Base-by-base conservation (phyloP, 257 asterid species). In the Linaria vulgaris region DNA sequence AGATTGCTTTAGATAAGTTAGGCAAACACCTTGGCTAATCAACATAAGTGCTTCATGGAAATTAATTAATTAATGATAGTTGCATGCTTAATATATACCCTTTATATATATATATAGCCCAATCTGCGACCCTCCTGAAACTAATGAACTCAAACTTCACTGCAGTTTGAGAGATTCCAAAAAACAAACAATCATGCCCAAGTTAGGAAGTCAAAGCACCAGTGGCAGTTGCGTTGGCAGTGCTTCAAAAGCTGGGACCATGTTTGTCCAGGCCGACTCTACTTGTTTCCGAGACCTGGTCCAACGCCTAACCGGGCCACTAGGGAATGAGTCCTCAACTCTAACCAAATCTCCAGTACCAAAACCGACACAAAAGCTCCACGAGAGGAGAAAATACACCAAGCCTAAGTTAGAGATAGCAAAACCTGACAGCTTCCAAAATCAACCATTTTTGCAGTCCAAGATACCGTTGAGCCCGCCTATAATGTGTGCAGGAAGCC, bases 231-330 rank as follows among this genome's bases (percentile, higher is more conserved):
- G 23, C 22, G 60, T 43, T 5, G 67, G 47, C 6, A 55, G 48
- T 23, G 61, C 55, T 39, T 54, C 72, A 48, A 67, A 60, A 5
- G 59, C 63, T 5, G 68, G 41, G 38, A 64, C 78, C 3, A 71
- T 73, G 0, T 74, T 70, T 8, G 76, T 78, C 20, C 73, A 68
- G 22, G 78, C 76, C 14, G 78, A 74, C 52, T 68, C 75, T 1
- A 44, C 76, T 20, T 71, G 76, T 65, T 78, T 78, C 25, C 70
- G 72, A 3, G 80, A 74, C 54, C 44, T 78, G 20, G 83, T 78
- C 59, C 80, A 78, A 43, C 80, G 71, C 30, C 39, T 78, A 68
- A 78, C 83, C 1, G 78, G 83, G 20, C 76, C 79, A 63, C 24
- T 59, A 0, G 59, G 25, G 30, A 63, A 0, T 3, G 58, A 66